Percentiles rank a stretch among this genome's conserved stretches.
These are phyloP conservation scores for Agastache rugosa DNA, from an alignment of 257 asterid genomes.

Conservation along the genomic window DNA sequence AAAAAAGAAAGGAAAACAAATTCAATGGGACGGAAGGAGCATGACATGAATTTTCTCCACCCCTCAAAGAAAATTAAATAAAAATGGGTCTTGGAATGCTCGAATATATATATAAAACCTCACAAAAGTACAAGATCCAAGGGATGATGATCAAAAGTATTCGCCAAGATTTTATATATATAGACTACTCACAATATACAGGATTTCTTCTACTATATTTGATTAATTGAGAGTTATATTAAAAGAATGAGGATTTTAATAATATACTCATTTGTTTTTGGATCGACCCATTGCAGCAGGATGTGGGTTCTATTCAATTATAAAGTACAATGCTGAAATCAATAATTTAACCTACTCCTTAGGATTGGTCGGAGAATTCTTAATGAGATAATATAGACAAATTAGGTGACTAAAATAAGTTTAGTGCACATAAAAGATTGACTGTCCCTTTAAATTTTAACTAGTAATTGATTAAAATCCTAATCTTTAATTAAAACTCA, in stretches of 20 bases:
- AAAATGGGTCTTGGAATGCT: conserved; percentile 22
- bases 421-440: conserved; percentile 25
- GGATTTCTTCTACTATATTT: not conserved
- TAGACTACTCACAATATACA: not conserved
- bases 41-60: not conserved
- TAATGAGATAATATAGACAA: conserved; percentile 39
- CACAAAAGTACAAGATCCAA: conserved; percentile 36
- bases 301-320: conserved; percentile 28
- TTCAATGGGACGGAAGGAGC: no score
- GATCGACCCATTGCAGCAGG: conserved; percentile 35
- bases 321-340: conserved; percentile 17
- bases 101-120: conserved; percentile 22
- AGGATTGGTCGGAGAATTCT: conserved; percentile 35
- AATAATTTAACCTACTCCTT: conserved; percentile 18
- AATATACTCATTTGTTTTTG: not conserved
- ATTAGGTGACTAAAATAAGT: conserved; percentile 34
- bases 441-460: not conserved
- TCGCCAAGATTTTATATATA: not conserved
- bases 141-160: conserved; percentile 24
- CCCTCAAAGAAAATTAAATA: not conserved
- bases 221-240: not conserved
- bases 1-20: no score
- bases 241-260: not conserved
- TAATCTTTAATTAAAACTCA: not conserved
- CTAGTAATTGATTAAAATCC: conserved; percentile 19